These are phyloP conservation scores for Diaporthe sp. DNA, from an alignment of 2,329 filamentous ascomycete genomes.

Conservation along the genomic window DNA sequence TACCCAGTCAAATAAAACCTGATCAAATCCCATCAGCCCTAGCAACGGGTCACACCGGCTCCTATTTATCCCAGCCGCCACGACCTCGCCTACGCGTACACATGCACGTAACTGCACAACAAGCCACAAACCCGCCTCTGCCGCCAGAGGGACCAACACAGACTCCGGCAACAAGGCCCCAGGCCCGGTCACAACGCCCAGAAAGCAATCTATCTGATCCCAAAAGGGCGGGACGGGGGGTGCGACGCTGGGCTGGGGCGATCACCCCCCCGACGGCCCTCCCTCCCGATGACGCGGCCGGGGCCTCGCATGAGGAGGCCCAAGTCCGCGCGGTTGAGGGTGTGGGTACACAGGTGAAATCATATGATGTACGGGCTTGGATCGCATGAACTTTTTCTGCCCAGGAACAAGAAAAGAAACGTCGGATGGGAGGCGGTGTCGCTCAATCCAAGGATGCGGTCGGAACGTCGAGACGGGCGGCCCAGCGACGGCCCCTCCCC, in stretches of 20 bases:
- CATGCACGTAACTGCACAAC: not conserved
- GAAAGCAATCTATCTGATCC: not conserved
- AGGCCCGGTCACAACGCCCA: not conserved
- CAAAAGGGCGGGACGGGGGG: conserved; percentile 4
- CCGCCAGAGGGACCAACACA: not conserved
- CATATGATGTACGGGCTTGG: not conserved
- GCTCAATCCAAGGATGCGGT: not conserved
- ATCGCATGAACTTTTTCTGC: not conserved
- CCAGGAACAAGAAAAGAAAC: not conserved
- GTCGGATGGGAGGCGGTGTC: not conserved
- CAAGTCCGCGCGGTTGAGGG: not conserved
- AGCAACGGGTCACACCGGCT: not conserved
- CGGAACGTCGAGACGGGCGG: not conserved
- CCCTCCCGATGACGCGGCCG: conserved; percentile 7
- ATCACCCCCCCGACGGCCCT: not conserved
- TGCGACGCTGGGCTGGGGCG: conserved; percentile 15
- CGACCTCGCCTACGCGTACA: conserved; percentile 5
- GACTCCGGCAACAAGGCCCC: not conserved
- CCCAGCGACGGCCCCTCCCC: not conserved
- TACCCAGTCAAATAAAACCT: not conserved
- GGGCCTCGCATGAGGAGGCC: not conserved
- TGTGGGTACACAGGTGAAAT: not conserved
- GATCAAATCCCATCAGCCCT: not conserved
- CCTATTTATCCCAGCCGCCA: not conserved
- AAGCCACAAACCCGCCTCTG: not conserved